These are phyloP conservation scores for Flaveria brownii DNA, from an alignment of 129 eudicot species.

Conservation along the genomic window DNA sequence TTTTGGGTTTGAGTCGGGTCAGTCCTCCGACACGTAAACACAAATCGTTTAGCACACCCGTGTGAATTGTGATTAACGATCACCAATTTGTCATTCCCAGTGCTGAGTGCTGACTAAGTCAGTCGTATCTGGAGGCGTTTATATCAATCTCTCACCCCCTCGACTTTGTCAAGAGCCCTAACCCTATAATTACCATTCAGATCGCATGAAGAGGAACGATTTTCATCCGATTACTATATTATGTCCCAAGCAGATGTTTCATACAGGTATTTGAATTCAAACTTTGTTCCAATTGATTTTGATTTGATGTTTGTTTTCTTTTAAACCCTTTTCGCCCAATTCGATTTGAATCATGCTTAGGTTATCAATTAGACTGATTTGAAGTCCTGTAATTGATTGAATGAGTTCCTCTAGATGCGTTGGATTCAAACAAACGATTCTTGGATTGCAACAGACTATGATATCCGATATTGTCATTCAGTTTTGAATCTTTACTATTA, in stretches of 20 bases:
- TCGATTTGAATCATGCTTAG: not conserved
- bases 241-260: constrained; percentile 72
- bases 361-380: not conserved
- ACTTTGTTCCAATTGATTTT: not conserved
- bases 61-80: too few relatives aligned
- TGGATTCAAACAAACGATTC: not conserved
- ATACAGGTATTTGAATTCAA: constrained; percentile 46
- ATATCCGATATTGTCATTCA: too few relatives aligned
- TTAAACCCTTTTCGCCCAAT: not conserved
- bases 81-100: not conserved
- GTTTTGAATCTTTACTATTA: too few relatives aligned
- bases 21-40: too few relatives aligned
- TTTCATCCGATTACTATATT: constrained; percentile 19
- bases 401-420: not conserved
- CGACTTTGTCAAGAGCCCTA: constrained; percentile 14
- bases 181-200: constrained; percentile 15
- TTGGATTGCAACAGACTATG: not conserved
- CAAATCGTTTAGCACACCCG: too few relatives aligned
- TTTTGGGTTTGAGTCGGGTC: too few relatives aligned
- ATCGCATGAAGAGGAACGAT: constrained; percentile 29
- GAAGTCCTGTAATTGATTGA: constrained; percentile 1
- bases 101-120: constrained; percentile 1
- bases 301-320: not conserved
- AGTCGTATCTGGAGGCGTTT: constrained; percentile 28
- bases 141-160: constrained; percentile 12